Evolutionary conservation across 331 rosid genomes (phyloP), one percentile per base, ranked within the genome.

Genomic region (Arachis monticola): DNA sequence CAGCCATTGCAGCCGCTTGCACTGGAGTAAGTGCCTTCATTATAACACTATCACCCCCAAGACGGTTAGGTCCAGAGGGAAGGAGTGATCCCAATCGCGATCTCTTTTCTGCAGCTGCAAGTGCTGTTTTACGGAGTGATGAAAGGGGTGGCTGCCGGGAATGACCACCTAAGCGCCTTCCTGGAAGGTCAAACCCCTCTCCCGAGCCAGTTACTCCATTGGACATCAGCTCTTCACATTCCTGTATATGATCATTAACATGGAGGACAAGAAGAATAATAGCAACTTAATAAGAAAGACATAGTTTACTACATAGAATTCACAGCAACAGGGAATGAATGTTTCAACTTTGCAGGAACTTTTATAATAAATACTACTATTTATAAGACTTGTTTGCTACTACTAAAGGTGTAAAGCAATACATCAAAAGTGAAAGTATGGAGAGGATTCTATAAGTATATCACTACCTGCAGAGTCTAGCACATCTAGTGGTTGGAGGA

Each of bases 1-100:
- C 97, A 72, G 97, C 99, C 99, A 94, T 94, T 31, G 95, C 99
- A 72, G 99, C 99, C 47, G 99, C 99, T 88, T 94, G 99, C 52
- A 81, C 81, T 6, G 97, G 97, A 83, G 86, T 94, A 57, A 94
- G 91, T 48, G 91, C 95, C 51, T 31, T 75, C 97, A 87, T 94
- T 72, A 90, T 88, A 75, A 78, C 38, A 61, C 87, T 88, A 83
- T 91, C 96, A 75, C 99, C 97, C 56, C 97, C 99, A 62, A 94
- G 87, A 45, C 99, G 97, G 32, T 78, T 92, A 13, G 96, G 96
- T 65, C 97, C 97, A 81, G 96, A 87, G 32, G 97, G 96, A 69
- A 92, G 90, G 67, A 91, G 87, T 70, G 93, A 84, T 22, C 85
- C 86, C 82, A 85, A 53, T 32, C 67, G 88, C 14, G 72, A 78